Base-by-base conservation (phyloP, 495 filamentous ascomycete genomes). In the Lasiosphaeriaceae sp. region DNA sequence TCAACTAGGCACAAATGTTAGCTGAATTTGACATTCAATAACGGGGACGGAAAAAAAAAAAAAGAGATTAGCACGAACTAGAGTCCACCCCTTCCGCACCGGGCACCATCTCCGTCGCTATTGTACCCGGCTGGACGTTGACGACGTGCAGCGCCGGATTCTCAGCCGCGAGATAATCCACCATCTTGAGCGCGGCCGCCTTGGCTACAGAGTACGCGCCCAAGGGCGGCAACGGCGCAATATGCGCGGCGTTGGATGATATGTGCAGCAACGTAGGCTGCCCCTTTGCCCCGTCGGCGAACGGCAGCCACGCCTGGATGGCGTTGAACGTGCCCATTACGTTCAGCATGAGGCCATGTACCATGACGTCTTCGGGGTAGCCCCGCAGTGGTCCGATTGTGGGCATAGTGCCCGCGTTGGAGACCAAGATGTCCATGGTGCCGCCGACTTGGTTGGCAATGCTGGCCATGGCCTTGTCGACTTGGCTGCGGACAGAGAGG, bases 1-100 rank as follows among this genome's bases (percentile, higher is more conserved):
- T 24, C 39, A 19, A 57, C 79, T 79, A 17, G n/a, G n/a, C n/a
- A n/a, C n/a, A n/a, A n/a, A n/a, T n/a, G 3, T 31, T 31, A 4
- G 26, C 26, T 31, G 9, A 31, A 9, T 31, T n/a, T n/a, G n/a
- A n/a, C 26, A 31, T 3, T 9, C 3, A 3, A 31, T 3, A 3
- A 31, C 26, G 3, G 26, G 3, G 9, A 31, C 4, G 26, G 4
- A 31, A 9, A 4, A 9, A 31, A 31, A 9, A 31, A 31, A 31
- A 4, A 3, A 9, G 26, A 9, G 26, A 31, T 4, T 31, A 3
- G 9, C n/a, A 31, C 26, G 26, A 4, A 31, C 26, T 31, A 9
- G 26, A 31, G 9, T 31, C 26, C 26, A 31, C 26, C 26, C 26
- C 26, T 9, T 3, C 26, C 26, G 26, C 26, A 31, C 26, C 26